Percentiles rank a stretch among this genome's conserved stretches.
Conservation (phyloP, 257 asterid genomes). For the Nicotiana attenuata region DNA sequence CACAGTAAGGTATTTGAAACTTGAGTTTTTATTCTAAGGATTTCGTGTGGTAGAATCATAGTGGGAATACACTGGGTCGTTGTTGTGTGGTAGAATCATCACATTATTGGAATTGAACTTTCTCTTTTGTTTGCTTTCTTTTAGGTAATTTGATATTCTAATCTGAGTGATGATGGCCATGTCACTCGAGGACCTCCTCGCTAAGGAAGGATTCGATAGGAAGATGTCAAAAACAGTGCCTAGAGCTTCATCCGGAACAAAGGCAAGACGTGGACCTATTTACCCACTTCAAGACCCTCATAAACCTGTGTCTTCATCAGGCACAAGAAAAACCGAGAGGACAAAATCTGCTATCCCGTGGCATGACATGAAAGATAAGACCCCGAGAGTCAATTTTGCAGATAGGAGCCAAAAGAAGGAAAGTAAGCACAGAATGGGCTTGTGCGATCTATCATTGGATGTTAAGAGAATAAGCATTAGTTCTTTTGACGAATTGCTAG, state of each 20-base stretch:
- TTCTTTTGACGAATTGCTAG: conserved; percentile 22
- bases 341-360: conserved; percentile 52
- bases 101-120: neutral
- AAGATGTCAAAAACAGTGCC: conserved; percentile 40
- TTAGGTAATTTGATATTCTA: neutral
- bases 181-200: conserved; percentile 71
- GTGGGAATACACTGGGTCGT: too few relatives aligned
- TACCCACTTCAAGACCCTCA: conserved; percentile 16
- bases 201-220: conserved; percentile 63
- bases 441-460: conserved; percentile 19
- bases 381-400: conserved; percentile 24
- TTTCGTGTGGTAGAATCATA: neutral
- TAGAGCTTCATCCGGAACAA: conserved; percentile 38
- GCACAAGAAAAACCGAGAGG: conserved; percentile 36
- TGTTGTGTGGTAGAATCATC: neutral
- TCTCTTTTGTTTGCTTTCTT: conserved; percentile 6
- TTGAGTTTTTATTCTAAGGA: neutral
- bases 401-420: conserved; percentile 17
- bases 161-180: conserved; percentile 38
- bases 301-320: conserved; percentile 28
- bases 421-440: conserved; percentile 21
- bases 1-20: neutral
- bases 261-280: conserved; percentile 25
- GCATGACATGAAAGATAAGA: conserved; percentile 19
- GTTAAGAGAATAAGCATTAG: conserved; percentile 23